Conservation (phyloP, 75 land plant species). For the Cunninghamia lanceolata region DNA sequence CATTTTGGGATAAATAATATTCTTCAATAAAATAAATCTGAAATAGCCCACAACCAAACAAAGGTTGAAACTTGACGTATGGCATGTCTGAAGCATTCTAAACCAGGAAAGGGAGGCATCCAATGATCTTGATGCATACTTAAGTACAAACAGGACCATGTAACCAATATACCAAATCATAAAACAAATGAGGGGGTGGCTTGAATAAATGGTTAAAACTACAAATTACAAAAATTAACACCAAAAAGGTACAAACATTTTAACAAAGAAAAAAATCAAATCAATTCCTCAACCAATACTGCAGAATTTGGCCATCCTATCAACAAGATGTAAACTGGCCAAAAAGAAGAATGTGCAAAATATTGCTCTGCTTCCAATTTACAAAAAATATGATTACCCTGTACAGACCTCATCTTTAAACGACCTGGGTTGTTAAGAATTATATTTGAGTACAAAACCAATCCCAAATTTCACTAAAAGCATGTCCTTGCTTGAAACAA, state of each 20-base stretch:
- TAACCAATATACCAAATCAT: neutral
- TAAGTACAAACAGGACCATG: no score
- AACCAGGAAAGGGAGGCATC: no score
- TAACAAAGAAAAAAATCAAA: neutral
- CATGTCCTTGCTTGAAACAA: neutral
- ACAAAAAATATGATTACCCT: constrained; percentile 3
- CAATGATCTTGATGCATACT: no score
- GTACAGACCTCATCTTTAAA: neutral
- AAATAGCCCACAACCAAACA: no score
- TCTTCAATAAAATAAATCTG: no score
- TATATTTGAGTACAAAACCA: neutral
- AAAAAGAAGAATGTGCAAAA: neutral
- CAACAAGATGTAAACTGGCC: neutral
- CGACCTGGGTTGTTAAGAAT: neutral
- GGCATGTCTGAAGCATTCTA: no score
- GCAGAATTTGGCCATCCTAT: neutral
- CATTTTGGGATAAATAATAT: no score
- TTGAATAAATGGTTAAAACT: neutral
- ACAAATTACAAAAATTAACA: neutral
- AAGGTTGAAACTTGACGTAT: no score
- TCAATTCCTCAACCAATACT: neutral
- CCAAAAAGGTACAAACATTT: neutral
- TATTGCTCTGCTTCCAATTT: neutral
- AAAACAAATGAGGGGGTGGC: neutral
- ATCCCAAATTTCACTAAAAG: neutral